Conservation (phyloP, 768 basidiomycete genomes). For the Auriscalpium vulgare region DNA sequence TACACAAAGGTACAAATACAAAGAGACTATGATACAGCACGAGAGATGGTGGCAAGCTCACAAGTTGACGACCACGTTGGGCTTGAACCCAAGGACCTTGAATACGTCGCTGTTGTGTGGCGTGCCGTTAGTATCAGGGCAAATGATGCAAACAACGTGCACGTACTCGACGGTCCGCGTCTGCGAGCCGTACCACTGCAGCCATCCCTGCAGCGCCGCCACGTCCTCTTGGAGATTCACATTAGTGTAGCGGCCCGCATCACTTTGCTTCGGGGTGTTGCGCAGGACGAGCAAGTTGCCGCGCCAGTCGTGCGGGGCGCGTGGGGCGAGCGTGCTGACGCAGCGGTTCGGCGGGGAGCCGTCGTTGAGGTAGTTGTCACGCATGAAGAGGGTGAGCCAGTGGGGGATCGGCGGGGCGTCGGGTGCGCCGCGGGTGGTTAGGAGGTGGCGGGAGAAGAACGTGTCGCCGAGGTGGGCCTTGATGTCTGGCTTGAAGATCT, state of each 20-base stretch:
- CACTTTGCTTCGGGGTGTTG: background rate
- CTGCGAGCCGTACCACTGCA: background rate
- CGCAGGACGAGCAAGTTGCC: slow-evolving; percentile 3
- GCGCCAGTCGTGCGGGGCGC: slow-evolving; percentile 2
- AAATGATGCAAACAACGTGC: background rate
- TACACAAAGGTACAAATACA: too few relatives aligned
- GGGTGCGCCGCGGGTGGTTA: background rate
- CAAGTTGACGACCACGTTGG: background rate
- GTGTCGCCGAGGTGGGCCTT: background rate
- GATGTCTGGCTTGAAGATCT: background rate
- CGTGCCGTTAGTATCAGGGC: background rate
- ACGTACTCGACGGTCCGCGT: background rate
- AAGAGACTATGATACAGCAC: too few relatives aligned
- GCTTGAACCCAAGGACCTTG: background rate
- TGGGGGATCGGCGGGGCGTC: background rate
- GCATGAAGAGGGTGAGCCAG: slow-evolving; percentile 4
- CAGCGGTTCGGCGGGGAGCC: slow-evolving; percentile 10
- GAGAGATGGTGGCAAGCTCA: background rate
- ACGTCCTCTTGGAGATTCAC: background rate
- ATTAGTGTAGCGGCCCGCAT: background rate
- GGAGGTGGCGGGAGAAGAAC: background rate
- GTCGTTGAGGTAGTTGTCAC: slow-evolving; percentile 13
- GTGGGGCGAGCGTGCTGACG: background rate
- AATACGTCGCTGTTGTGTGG: background rate
- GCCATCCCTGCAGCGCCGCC: background rate